Evolutionary conservation across 1,284 basidiomycete genomes (phyloP).

Genomic region (Spongiforma sp.): DNA sequence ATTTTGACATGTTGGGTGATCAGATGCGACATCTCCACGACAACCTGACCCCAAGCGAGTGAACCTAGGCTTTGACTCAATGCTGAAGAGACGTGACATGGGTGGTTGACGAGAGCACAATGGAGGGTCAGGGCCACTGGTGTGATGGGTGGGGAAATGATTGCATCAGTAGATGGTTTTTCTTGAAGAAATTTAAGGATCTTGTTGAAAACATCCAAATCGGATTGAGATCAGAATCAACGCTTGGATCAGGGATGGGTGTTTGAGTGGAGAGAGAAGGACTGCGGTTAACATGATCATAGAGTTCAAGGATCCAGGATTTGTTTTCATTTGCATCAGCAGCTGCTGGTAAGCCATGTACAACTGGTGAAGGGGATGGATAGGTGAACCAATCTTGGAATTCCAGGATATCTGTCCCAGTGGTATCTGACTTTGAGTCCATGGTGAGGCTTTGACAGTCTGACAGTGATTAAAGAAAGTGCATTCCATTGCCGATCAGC

Average conservation of each 20-base stretch:
- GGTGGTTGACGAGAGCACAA: background rate
- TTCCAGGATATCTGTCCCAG: too few species aligned
- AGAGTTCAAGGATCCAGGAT: background rate
- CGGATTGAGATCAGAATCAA: background rate
- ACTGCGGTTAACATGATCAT: background rate
- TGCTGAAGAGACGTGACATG: background rate
- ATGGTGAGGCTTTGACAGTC: too few species aligned
- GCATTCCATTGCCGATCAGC: too few species aligned
- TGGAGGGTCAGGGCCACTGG: background rate
- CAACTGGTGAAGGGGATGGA: too few species aligned
- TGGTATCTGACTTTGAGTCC: too few species aligned
- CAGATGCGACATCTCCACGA: background rate
- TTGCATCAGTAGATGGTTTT: background rate
- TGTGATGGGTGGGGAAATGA: background rate
- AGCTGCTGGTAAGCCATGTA: too few species aligned
- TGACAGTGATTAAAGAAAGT: too few species aligned
- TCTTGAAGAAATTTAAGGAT: background rate
- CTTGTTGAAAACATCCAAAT: background rate
- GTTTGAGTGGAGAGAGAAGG: background rate
- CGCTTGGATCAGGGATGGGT: background rate
- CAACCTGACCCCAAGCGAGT: background rate
- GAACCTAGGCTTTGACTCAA: background rate
- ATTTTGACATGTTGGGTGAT: background rate
- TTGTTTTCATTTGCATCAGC: background rate
- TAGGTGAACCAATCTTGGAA: too few species aligned